Base-by-base conservation (phyloP, 1,284 basidiomycete species). In the Trichosporon coremiiforme region DNA sequence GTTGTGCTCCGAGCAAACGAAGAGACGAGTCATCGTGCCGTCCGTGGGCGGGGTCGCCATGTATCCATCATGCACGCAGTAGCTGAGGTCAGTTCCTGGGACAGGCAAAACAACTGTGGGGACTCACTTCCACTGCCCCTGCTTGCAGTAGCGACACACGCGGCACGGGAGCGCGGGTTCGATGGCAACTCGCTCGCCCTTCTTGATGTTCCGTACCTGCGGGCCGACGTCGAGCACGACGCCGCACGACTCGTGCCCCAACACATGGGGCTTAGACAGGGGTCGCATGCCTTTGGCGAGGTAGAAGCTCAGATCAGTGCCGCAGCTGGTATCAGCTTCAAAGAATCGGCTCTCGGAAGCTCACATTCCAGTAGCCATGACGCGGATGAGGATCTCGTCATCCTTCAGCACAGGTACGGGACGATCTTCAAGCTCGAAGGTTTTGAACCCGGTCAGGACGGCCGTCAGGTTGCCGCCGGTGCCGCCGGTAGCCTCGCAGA, bases 221-320 rank as follows among this genome's bases (percentile, higher is more conserved):
- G 63, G 20, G 12, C 76, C 76, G 47, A 75, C 63, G n/a, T 75
- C 74, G 22, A 75, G 73, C 55, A 84, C 75, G 47, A 78, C 72
- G 4, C 82, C 82, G 1, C 78, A 75, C 0, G 77, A 75, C 71
- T 84, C 83, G 76, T 84, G 83, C 0, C 83, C 83, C 31, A 84
- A 75, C 29, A 77, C 78, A 71, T 82, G 77, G 7, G 76, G 76
- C 55, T 76, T 73, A 20, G 74, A 75, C 25, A 83, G 82, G 55
- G 80, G 75, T 2, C 82, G 81, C 68, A 82, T 83, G 1, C 73
- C 71, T 22, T 75, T 75, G 33, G 75, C 73, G 5, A 70, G 55
- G 71, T 75, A 79, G 73, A 76, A 77, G 65, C 55, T 68, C 9
- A 71, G 36, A 60, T 73, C 70, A 6, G 70, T 68, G 31, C 72